Percentiles rank a stretch among this genome's conserved stretches.
These are phyloP conservation scores for Entophlyctis helioformis DNA, from an alignment of 192 early-diverging fungal genomes.

Conservation along the genomic window DNA sequence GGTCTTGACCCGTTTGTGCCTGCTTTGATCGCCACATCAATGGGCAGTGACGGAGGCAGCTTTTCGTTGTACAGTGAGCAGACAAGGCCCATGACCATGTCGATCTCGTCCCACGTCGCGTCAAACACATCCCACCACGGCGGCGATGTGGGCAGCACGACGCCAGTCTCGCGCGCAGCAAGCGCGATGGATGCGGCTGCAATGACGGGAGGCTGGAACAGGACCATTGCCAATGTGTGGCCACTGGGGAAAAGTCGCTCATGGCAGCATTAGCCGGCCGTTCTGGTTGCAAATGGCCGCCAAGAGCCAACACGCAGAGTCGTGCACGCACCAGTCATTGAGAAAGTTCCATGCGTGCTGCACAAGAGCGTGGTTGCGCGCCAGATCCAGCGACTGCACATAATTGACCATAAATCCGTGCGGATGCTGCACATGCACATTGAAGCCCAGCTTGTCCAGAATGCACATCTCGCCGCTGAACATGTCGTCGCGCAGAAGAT, in stretches of 20 bases:
- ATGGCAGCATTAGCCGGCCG: too few species aligned
- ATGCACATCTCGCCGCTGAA: constrained; percentile 80
- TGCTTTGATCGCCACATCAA: too few species aligned
- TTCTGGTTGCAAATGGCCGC: too few species aligned
- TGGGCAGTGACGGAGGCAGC: too few species aligned
- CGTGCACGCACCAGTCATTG: constrained; percentile 68
- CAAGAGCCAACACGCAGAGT: too few species aligned
- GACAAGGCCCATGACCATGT: too few species aligned
- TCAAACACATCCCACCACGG: constrained; percentile 88
- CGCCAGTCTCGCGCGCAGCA: constrained; percentile 50
- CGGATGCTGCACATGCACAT: constrained; percentile 93
- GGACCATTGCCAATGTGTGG: too few species aligned
- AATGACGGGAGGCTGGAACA: constrained; percentile 67
- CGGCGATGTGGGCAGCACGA: constrained; percentile 58
- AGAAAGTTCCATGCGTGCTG: constrained; percentile 89
- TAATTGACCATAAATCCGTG: constrained; percentile 94
- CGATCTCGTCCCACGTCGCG: constrained; percentile 51
- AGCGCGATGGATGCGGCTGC: constrained; percentile 80
- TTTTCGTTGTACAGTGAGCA: too few species aligned
- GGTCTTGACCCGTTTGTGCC: too few species aligned
- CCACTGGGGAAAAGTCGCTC: too few species aligned
- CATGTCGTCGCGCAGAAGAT: constrained; percentile 62
- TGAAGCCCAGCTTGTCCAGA: constrained; percentile 78
- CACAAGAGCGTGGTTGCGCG: constrained; percentile 59
- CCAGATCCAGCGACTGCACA: constrained; percentile 65